A percentile compares a stretch with the other conserved stretches of the same genome.
phyloP scores from a whole-genome alignment of 2,329 filamentous ascomycete genomes.

The Fusarium sp. region DNA sequence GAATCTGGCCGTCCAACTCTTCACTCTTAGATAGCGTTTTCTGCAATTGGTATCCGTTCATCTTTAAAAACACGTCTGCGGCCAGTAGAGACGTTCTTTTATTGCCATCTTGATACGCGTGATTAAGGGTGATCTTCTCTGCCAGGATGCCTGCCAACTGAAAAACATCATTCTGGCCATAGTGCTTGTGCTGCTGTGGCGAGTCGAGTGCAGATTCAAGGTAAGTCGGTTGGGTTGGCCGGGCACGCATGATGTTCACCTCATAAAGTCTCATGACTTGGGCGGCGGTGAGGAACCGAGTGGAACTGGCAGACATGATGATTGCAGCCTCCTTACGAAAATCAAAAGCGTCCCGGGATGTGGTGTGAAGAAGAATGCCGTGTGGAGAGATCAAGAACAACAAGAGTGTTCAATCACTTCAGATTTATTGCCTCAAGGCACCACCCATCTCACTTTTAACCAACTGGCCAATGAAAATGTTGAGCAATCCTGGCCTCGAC shows the following conservation, averaged over 20 bases:
- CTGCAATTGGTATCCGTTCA: conserved; percentile 40
- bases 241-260: not conserved
- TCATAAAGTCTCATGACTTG: not conserved
- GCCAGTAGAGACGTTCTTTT: conserved; percentile 37
- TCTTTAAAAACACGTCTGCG: conserved; percentile 42
- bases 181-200: conserved; percentile 10
- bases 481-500: no score
- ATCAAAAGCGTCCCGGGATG: no score
- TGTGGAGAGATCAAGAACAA: no score
- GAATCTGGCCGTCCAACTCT: no score
- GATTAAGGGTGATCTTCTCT: conserved; percentile 41
- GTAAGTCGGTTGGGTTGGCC: not conserved
- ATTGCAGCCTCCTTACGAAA: no score
- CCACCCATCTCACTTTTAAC: no score
- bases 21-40: no score
- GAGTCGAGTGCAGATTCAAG: not conserved
- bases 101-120: conserved; percentile 42
- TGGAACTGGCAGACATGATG: not conserved
- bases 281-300: not conserved
- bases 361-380: no score
- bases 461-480: no score
- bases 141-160: conserved; percentile 40
- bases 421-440: no score
- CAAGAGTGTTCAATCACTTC: no score
- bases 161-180: conserved; percentile 38